phyloP scores from a whole-genome alignment of 2,329 filamentous ascomycete species.

The Fusarium chaquense region DNA sequence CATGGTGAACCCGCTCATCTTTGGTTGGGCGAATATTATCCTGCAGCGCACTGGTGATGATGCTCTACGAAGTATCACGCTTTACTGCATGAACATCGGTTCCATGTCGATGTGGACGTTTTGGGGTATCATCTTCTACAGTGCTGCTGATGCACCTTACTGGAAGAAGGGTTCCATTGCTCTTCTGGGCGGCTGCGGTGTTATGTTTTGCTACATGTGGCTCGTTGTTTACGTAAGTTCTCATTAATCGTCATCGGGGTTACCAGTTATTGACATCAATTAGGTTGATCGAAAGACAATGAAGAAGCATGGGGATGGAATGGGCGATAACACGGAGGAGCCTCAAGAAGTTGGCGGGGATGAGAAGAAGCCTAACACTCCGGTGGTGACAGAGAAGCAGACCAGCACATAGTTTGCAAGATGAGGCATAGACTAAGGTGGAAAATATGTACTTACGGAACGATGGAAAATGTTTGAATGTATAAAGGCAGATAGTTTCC shows the following conservation, averaged over 20 bases:
- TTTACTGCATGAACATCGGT: conserved; percentile 57
- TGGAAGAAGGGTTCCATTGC: conserved; percentile 51
- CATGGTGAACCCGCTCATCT: conserved; percentile 46
- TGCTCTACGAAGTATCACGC: conserved; percentile 54
- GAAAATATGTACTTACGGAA: too few relatives aligned
- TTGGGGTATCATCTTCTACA: conserved; percentile 59
- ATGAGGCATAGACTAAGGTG: too few relatives aligned
- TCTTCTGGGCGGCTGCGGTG: conserved; percentile 31
- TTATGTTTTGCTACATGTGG: conserved; percentile 41
- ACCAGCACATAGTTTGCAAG: background rate
- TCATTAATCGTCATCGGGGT: fast-evolving
- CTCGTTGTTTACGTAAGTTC: conserved; percentile 23
- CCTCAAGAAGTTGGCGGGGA: background rate
- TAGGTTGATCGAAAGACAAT: background rate
- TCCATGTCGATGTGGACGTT: conserved; percentile 58
- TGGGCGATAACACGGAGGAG: background rate
- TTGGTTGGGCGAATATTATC: conserved; percentile 47
- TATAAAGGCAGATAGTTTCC: too few relatives aligned
- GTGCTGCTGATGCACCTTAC: conserved; percentile 57
- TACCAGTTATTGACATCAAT: background rate
- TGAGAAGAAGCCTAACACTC: background rate
- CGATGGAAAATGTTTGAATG: too few relatives aligned
- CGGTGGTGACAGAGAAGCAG: background rate
- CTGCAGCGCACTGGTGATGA: conserved; percentile 51
- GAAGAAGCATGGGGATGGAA: background rate